Conservation (phyloP, 306 rosid genomes). For the Citrullus amarus region DNA sequence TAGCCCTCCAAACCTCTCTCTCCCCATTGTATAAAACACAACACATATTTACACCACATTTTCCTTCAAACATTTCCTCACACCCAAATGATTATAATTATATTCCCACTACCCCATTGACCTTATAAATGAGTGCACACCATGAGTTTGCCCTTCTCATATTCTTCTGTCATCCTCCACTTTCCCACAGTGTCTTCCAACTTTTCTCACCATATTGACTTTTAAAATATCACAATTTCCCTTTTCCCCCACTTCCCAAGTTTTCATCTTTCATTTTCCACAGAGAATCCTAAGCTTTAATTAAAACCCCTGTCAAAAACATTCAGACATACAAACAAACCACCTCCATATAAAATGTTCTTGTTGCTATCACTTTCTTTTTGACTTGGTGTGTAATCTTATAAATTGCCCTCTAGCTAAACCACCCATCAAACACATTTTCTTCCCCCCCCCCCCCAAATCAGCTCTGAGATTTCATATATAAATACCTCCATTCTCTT, state of each 20-base stretch:
- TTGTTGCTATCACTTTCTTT: neutral
- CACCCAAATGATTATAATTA: neutral
- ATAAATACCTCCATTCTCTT: neutral
- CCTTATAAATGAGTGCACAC: neutral
- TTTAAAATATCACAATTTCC: neutral
- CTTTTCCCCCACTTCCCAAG: neutral
- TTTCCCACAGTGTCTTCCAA: slow-evolving; percentile 9
- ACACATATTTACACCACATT: neutral
- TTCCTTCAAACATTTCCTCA: neutral
- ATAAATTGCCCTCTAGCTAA: neutral
- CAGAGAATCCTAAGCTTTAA: neutral
- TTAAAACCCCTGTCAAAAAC: neutral
- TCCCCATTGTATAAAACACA: neutral
- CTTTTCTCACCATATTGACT: slow-evolving; percentile 4
- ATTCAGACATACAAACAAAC: neutral
- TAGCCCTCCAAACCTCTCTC: neutral
- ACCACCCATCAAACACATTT: neutral
- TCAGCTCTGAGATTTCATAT: neutral
- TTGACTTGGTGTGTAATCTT: neutral
- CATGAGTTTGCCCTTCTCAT: neutral
- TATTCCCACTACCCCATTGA: slow-evolving; percentile 5
- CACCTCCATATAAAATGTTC: neutral
- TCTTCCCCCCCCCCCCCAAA: neutral
- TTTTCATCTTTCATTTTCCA: neutral
- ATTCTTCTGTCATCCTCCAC: slow-evolving; percentile 6